Base-by-base conservation (phyloP, 202 grass and related monocot species). In the Alloteropsis angusta region DNA sequence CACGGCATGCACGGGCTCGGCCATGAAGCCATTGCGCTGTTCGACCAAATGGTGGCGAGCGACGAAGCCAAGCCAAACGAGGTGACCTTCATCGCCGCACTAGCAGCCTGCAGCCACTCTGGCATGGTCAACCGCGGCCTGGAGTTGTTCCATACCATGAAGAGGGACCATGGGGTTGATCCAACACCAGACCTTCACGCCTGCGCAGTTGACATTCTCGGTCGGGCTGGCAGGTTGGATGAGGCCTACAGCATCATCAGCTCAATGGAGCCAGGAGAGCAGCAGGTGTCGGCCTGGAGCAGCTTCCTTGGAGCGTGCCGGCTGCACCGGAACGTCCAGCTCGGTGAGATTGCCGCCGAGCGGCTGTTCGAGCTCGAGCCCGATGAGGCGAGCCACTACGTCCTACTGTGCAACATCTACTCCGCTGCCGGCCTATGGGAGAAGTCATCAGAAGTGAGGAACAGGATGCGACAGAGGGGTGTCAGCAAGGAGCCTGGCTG, bases 361-460 rank as follows among this genome's bases (percentile, higher is more conserved):
- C 77, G 84, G 60, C 80, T 97, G 60, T 78, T 97, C 38, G 83
- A 97, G 89, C 91, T 97, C 10, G 91, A 94, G 74, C 91, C 95
- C 15, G 74, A 90, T 38, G 89, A 94, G 76, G 83, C 91, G 0
- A 97, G 91, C 84, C 91, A 97, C 74, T 97, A 97, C 68, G 91
- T 97, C 11, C 85, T 97, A 12, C 89, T 94, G 17, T 94, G 89
- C 77, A 97, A 97, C 90, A 97, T 97, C 39, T 97, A 97, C 58
- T 88, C 95, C 0, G 89, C 91, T 5, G 77, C 85, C 5, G 89
- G 95, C 3, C 66, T 85, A 19, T 94, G 91, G 89, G 71, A 90
- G 1, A 82, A 90, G 58, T 80, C 91, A 5, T 71, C 50, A 41
- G 82, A 83, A 78, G 91, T 90, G 38, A 85, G 95, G 42, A 80